A percentile compares a stretch with the other conserved stretches of the same genome.
Conservation (phyloP, 208 protist genomes). For the Kentomonas sorsogonicus region DNA sequence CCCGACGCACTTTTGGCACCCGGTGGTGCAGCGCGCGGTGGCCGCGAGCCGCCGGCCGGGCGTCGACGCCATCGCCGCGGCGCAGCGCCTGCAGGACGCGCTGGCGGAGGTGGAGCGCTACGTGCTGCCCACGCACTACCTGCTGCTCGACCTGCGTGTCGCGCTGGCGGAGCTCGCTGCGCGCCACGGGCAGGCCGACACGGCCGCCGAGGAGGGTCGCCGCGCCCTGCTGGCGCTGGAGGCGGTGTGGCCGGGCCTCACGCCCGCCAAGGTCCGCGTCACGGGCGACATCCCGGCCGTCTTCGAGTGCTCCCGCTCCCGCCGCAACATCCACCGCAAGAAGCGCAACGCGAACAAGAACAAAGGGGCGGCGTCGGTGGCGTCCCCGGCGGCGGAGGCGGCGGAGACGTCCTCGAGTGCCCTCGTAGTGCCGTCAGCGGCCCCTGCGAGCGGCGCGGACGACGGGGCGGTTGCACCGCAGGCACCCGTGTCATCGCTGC, state of each 20-base stretch:
- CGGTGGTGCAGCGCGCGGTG: slow-evolving; percentile 20
- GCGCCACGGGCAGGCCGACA: slow-evolving; percentile 10
- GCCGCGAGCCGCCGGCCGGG: not conserved
- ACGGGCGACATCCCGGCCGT: slow-evolving; percentile 22
- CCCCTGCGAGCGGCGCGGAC: too few species aligned
- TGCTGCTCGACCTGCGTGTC: slow-evolving; percentile 34
- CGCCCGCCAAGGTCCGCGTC: slow-evolving; percentile 23
- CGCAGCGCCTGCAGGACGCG: slow-evolving; percentile 8
- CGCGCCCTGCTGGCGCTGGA: slow-evolving; percentile 32
- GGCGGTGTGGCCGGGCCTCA: slow-evolving; percentile 28
- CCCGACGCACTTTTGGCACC: slow-evolving; percentile 41
- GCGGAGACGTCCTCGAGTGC: not conserved
- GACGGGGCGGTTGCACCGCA: not conserved
- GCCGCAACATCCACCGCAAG: slow-evolving; percentile 13
- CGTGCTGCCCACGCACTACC: slow-evolving; percentile 33
- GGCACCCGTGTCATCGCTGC: not conserved
- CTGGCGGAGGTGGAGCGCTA: slow-evolving; percentile 15
- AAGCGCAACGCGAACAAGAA: not conserved
- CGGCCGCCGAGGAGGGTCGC: slow-evolving; percentile 8
- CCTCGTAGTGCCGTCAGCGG: too few species aligned
- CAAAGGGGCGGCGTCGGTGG: not conserved
- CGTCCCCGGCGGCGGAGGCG: not conserved
- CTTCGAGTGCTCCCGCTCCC: slow-evolving; percentile 22
- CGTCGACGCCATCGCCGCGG: not conserved
- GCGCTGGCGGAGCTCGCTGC: slow-evolving; percentile 20